Evolutionary conservation across 2,329 filamentous ascomycete species (phyloP).

Genomic region (Aplosporella prunicola): DNA sequence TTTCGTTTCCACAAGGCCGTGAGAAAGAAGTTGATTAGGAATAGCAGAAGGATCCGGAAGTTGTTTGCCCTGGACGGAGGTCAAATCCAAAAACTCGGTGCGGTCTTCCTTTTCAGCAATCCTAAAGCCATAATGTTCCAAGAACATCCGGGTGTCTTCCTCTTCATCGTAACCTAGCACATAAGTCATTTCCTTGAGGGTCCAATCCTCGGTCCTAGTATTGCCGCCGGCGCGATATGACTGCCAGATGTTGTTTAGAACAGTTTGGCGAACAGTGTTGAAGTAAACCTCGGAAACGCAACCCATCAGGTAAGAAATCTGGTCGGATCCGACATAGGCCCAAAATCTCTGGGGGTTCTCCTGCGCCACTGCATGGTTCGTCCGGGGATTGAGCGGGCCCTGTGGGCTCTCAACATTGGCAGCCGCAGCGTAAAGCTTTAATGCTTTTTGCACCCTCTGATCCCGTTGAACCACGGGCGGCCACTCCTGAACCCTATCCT

Average conservation of each 20-base stretch:
- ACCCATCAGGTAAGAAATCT: conserved; percentile 52
- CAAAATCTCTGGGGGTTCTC: conserved; percentile 52
- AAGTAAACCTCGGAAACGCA: conserved; percentile 57
- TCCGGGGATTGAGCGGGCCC: conserved; percentile 41
- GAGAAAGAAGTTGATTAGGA: conserved; percentile 44
- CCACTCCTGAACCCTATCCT: conserved; percentile 50
- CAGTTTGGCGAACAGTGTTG: conserved; percentile 46
- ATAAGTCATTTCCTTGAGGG: conserved; percentile 40
- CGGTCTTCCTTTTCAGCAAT: conserved; percentile 40
- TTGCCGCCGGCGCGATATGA: conserved; percentile 44
- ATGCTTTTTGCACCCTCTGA: conserved; percentile 44
- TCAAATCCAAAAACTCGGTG: conserved; percentile 43
- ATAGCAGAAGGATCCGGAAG: conserved; percentile 19
- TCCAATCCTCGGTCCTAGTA: conserved; percentile 47
- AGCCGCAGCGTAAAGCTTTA: conserved; percentile 48
- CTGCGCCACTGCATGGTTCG: conserved; percentile 45
- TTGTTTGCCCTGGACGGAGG: conserved; percentile 32
- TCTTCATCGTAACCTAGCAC: conserved; percentile 48
- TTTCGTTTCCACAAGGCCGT: conserved; percentile 49
- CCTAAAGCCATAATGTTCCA: conserved; percentile 43
- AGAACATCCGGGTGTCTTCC: conserved; percentile 45
- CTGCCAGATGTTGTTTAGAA: conserved; percentile 46
- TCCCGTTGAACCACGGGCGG: conserved; percentile 42
- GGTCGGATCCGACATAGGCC: conserved; percentile 43
- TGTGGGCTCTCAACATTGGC: conserved; percentile 44